Conservation (phyloP, 208 protist genomes). For the Lotmaria passim region DNA sequence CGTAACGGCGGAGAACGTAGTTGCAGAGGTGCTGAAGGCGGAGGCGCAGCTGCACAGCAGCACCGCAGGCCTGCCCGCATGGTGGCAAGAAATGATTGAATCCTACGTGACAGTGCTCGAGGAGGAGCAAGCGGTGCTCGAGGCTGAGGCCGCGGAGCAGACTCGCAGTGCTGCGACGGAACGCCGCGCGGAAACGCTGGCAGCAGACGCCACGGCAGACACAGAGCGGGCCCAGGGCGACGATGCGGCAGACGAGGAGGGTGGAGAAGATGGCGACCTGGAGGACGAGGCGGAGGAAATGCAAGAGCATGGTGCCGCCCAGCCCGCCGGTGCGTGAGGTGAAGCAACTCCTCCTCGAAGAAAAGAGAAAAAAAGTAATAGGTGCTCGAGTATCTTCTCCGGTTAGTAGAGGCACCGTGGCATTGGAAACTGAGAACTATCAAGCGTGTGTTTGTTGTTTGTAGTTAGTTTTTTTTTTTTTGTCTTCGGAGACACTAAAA, state of each 20-base stretch:
- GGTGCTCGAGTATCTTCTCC: no score
- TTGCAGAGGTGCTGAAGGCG: conserved; percentile 33
- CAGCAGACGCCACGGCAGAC: conserved; percentile 27
- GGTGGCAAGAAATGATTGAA: conserved; percentile 59
- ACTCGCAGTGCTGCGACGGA: conserved; percentile 23
- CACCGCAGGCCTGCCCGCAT: conserved; percentile 33
- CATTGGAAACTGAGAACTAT: no score
- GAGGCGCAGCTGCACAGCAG: conserved; percentile 15
- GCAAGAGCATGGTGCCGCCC: not conserved
- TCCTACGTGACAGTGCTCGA: conserved; percentile 52
- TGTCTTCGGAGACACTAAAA: no score
- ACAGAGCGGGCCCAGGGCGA: conserved; percentile 30
- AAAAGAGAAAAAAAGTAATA: not conserved
- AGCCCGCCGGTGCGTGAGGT: not conserved
- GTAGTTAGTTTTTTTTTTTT: no score
- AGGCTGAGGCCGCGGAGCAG: conserved; percentile 29
- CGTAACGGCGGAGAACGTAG: conserved; percentile 15
- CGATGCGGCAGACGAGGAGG: conserved; percentile 12
- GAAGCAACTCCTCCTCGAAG: no score
- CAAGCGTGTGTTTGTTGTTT: no score
- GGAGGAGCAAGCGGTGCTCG: conserved; percentile 36
- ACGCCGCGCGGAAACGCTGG: conserved; percentile 16
- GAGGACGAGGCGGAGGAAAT: not conserved
- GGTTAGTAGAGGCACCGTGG: no score
- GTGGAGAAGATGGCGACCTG: conserved; percentile 15